Base-by-base conservation (phyloP, 768 basidiomycete species). In the Pleurotus eryngii region DNA sequence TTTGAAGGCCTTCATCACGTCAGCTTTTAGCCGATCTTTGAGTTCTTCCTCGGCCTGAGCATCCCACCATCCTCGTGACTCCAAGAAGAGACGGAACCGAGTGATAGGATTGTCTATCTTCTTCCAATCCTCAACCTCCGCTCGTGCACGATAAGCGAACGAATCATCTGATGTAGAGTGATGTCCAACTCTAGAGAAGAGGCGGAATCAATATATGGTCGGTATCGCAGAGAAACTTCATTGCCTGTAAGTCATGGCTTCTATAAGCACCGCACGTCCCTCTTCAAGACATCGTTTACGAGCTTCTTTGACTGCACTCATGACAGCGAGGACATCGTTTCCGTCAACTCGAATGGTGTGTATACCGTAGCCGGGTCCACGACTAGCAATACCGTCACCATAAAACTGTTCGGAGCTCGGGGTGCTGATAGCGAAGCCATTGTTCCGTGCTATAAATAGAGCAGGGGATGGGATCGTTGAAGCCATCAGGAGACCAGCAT, bases 131-230 rank as follows among this genome's bases (percentile, higher is more conserved):
- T 96, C 92, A 27, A 97, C 95, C 65, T 96, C 95, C 56, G 91
- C 82, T 17, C 90, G 82, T 1, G 90, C 81, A 40, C 95, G 85
- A 69, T 98, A 98, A 18, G 94, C 95, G 65, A 91, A 95, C 4
- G 93, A 95, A 70, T 98, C 95, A 65, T 98, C 95, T 8, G 95
- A 96, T 0, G 92, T 95, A 15, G 91, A 93, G 68, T 95, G 93
- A 67, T 98, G 94, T n/a, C 94, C 90, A 11, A 97, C 87, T 24
- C 89, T 90, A 66, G 46, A 61, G 42, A 35, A 26, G 39, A 55
- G 49, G 39, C 43, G 49, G 24, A 57, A 49, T 37, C 42, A 49
- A 30, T 35, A 4, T 11, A 11, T 8, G 30, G 30, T 3, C 11
- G 4, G 8, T 35, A 11, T 11, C 30, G 8, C 30, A 35, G 2